Conservation (phyloP, 768 basidiomycete species). For the Rhizopogon roseolus region DNA sequence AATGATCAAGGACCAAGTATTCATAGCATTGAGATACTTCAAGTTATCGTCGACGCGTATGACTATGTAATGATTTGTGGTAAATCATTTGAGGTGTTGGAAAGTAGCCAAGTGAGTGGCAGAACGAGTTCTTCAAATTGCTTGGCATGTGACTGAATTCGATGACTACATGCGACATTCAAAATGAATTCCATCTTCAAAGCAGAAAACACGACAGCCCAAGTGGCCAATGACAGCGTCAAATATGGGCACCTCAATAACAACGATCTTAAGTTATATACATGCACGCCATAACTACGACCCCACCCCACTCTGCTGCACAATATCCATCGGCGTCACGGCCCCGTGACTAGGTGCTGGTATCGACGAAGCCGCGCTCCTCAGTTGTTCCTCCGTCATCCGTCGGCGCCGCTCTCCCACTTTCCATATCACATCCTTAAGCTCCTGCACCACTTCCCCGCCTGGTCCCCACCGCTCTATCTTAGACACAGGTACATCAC, state of each 20-base stretch:
- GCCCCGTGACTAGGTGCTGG: constrained; percentile 1
- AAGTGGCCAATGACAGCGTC: too few species aligned
- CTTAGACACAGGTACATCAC: constrained; percentile 17
- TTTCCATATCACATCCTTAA: constrained; percentile 86
- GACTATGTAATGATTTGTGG: too few species aligned
- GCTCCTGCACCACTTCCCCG: constrained; percentile 77
- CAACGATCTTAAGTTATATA: background rate
- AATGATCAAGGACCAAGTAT: too few species aligned
- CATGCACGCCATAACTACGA: background rate
- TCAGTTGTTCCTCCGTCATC: constrained; percentile 30
- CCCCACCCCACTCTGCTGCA: constrained; percentile 20
- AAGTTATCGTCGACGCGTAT: too few species aligned
- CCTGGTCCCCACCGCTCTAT: constrained; percentile 64
- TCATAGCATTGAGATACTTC: too few species aligned
- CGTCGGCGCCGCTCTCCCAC: constrained; percentile 66
- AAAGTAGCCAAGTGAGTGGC: too few species aligned
- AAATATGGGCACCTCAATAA: background rate
- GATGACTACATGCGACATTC: too few species aligned
- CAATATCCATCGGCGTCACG: constrained; percentile 34
- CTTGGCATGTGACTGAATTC: too few species aligned
- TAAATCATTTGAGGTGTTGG: too few species aligned
- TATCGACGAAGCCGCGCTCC: constrained; percentile 6
- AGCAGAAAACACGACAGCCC: too few species aligned
- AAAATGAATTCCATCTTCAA: too few species aligned
- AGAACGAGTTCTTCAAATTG: too few species aligned